phyloP scores from a whole-genome alignment of 202 grass and related monocot genomes.

The Panicum virgatum region DNA sequence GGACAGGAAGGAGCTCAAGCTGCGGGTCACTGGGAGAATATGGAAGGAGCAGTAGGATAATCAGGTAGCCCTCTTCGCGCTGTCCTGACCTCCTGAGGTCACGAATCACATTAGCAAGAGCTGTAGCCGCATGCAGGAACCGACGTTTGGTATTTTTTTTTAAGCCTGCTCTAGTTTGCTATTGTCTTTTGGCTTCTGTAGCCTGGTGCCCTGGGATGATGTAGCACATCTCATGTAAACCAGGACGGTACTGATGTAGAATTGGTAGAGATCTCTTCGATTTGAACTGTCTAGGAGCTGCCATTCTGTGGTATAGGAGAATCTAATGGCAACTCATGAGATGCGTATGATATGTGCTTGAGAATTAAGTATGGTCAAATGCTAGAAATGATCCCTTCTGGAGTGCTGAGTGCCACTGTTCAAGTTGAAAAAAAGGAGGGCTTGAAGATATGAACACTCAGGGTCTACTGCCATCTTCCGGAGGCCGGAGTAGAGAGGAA shows the following conservation, averaged over 20 bases:
- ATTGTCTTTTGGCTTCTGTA: conserved; percentile 5
- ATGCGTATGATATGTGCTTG: conserved; percentile 25
- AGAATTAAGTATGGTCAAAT: too few relatives aligned
- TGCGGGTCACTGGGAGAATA: conserved; percentile 91
- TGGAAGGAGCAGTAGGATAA: conserved; percentile 80
- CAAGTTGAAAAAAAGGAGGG: not conserved
- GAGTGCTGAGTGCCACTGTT: not conserved
- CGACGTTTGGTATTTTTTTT: not conserved
- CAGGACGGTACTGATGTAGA: conserved; percentile 21
- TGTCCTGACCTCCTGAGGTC: not conserved
- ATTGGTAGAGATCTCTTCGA: conserved; percentile 23
- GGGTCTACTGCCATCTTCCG: not conserved
- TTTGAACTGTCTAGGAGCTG: conserved; percentile 8
- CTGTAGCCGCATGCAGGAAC: conserved; percentile 9
- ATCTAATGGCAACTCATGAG: conserved; percentile 32
- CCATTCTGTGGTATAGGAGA: conserved; percentile 40
- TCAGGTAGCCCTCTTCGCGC: not conserved
- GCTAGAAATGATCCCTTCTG: not conserved
- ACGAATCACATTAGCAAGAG: conserved; percentile 13
- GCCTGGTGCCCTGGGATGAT: conserved; percentile 11
- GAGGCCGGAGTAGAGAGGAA: not conserved
- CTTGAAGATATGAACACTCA: not conserved
- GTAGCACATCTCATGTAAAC: not conserved
- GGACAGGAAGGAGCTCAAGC: conserved; percentile 88
- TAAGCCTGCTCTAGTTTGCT: conserved; percentile 27